phyloP scores from a whole-genome alignment of 306 rosid species.

The Acacia melanoxylon region DNA sequence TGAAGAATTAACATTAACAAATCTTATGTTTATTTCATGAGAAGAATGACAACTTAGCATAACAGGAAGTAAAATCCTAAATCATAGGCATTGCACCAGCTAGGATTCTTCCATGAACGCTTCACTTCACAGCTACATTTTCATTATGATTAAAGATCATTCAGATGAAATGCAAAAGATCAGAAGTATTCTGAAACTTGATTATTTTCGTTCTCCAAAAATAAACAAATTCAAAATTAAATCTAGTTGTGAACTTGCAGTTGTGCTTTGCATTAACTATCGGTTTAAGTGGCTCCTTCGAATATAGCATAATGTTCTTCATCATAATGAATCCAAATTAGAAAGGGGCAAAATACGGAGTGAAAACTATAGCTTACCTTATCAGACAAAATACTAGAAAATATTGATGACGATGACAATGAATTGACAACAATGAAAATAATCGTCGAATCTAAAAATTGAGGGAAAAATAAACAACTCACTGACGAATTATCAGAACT shows the following conservation, averaged over 20 bases:
- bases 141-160: not conserved
- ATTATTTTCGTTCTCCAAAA: not conserved
- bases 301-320: too few relatives aligned
- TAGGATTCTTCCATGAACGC: not conserved
- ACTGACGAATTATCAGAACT: not conserved
- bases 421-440: too few relatives aligned
- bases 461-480: not conserved
- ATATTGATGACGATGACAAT: not conserved
- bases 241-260: not conserved
- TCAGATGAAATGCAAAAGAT: conserved; percentile 1
- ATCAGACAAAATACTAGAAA: not conserved
- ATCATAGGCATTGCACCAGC: not conserved
- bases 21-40: not conserved
- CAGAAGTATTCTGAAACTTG: not conserved
- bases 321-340: too few relatives aligned
- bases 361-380: not conserved
- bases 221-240: not conserved
- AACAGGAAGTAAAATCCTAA: not conserved
- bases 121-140: conserved; percentile 3
- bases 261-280: not conserved
- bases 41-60: not conserved
- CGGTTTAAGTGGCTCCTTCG: not conserved
- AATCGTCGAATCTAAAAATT: not conserved
- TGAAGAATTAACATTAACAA: not conserved
- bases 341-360: not conserved